phyloP scores from a whole-genome alignment of 2,329 filamentous ascomycete genomes.

The Alternaria alternata region DNA sequence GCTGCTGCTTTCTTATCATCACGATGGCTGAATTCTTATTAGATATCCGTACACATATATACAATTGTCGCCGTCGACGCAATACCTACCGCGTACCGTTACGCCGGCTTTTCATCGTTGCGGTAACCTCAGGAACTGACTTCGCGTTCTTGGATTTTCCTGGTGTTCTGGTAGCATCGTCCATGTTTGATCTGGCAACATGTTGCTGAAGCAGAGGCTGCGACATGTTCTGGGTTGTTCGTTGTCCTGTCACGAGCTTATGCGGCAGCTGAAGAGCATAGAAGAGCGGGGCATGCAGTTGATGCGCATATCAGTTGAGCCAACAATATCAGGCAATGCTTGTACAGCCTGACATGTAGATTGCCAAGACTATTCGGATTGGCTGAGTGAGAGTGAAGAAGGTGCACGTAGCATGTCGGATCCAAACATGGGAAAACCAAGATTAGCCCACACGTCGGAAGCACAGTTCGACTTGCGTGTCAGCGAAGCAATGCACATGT shows the following conservation, averaged over 20 bases:
- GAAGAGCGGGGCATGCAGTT: background rate
- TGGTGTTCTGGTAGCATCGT: background rate
- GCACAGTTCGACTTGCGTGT: background rate
- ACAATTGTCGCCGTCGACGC: background rate
- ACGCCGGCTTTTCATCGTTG: background rate
- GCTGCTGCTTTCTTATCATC: background rate
- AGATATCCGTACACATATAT: background rate
- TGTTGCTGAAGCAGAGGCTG: background rate
- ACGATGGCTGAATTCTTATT: background rate
- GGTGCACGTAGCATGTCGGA: background rate
- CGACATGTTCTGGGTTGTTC: background rate
- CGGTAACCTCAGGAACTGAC: background rate
- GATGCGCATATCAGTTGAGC: background rate
- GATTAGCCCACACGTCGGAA: background rate
- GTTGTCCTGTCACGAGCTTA: background rate
- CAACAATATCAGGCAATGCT: background rate
- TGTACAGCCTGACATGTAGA: background rate
- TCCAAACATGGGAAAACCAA: background rate
- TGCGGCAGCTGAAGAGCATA: background rate
- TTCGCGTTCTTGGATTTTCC: background rate
- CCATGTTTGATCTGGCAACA: background rate
- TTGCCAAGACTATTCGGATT: background rate
- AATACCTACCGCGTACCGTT: background rate
- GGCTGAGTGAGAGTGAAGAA: conserved; percentile 2
- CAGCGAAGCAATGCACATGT: background rate